Conservation (phyloP, 2,329 filamentous ascomycete species). For the Fusarium neocosmosporiellum region DNA sequence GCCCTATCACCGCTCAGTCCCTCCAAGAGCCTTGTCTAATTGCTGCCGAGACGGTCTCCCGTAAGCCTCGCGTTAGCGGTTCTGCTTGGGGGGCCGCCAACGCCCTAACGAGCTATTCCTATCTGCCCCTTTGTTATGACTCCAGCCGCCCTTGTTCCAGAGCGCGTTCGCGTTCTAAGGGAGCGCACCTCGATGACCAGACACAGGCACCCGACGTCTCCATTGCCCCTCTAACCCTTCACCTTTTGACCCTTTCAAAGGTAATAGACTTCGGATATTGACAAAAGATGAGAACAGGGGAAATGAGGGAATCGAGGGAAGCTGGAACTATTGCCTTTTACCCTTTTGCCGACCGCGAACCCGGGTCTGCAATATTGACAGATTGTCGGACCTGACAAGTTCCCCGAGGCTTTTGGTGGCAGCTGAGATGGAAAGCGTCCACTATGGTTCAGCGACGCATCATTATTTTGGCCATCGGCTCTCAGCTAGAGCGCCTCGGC, state of each 20-base stretch:
- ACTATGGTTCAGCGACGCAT: slow-evolving; percentile 1
- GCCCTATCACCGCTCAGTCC: slow-evolving; percentile 2
- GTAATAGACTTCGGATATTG: slow-evolving; percentile 24
- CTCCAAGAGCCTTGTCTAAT: slow-evolving; percentile 28
- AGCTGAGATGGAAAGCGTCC: background rate
- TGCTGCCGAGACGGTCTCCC: slow-evolving; percentile 11
- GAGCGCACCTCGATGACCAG: slow-evolving; percentile 15
- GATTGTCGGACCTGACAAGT: background rate
- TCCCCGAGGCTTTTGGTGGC: background rate
- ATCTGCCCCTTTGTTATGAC: slow-evolving; percentile 35
- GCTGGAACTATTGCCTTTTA: slow-evolving; percentile 19
- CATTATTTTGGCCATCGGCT: slow-evolving; percentile 6
- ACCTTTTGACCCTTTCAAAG: background rate
- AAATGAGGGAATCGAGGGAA: slow-evolving; percentile 30
- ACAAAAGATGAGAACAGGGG: slow-evolving; percentile 22
- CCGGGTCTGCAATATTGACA: background rate
- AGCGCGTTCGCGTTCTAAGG: slow-evolving; percentile 25
- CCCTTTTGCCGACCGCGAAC: background rate
- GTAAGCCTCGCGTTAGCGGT: slow-evolving; percentile 26
- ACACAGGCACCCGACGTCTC: background rate
- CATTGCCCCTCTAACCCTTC: slow-evolving; percentile 16
- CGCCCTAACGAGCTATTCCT: slow-evolving; percentile 16
- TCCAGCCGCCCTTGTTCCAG: slow-evolving; percentile 21
- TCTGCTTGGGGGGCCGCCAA: background rate
- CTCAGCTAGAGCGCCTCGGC: background rate